Base-by-base conservation (phyloP, 2,329 filamentous ascomycete species). In the Pseudonectria foliicola region DNA sequence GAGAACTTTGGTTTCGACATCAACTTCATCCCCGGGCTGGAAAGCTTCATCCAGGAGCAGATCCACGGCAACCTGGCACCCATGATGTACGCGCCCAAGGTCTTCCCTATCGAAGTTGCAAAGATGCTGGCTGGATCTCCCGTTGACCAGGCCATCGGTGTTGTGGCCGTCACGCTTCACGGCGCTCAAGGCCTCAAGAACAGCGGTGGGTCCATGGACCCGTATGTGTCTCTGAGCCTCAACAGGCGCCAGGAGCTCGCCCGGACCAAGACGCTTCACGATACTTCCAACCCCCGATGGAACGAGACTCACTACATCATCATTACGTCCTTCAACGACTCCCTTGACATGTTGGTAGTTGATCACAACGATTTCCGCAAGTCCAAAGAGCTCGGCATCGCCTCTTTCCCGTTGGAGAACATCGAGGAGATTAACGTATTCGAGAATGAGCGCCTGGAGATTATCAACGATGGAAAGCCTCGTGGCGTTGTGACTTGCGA, bases 1-100 rank as follows among this genome's bases (percentile, higher is more conserved):
- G 92, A 98, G 42, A 89, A 76, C 3, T 86, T 98, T 45, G 92
- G 92, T 26, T 95, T 98, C 57, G 92, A 98, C 55, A 96, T 98
- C 71, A 96, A 95, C 66, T 95, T 98, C 63, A 93, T 98, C 48
- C 92, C 92, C 13, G 90, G 90, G 49, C 73, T 98, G 15, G 89
- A 96, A 60, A 75, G 62, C 37, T 98, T 98, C 62, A 98, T 98
- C 52, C 80, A 85, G 57, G 92, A 98, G 51, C 87, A 94, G 65
- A 94, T 98, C 34, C 93, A 98, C 60, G 85, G 83, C 44, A 95
- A 90, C 54, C 67, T 98, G 32, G 83, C 79, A 2, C 93, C 92
- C 0, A 96, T 98, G 83, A 95, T 98, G 87, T 98, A 98, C 57
- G 82, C 80, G 25, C 92, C 92, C 7, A 95, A 98, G 50, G 88